Base-by-base conservation (phyloP, 164 flowering plant genomes). In the Sextonia rubra region DNA sequence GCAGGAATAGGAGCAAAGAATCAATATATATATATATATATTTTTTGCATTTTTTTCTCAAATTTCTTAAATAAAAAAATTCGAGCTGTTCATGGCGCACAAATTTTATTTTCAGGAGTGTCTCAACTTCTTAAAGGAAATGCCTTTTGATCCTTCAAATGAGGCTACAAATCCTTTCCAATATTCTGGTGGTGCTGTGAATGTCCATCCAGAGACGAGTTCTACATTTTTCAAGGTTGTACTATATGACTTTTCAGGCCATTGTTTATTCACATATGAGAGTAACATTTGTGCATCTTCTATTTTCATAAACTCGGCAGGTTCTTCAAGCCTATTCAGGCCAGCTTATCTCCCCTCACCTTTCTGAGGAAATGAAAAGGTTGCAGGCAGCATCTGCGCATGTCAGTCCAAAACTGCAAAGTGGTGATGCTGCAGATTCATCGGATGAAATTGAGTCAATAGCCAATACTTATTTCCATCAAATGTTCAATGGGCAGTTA, bases 401-500 rank as follows among this genome's bases (percentile, higher is more conserved):
- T 78, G 80, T 81, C 29, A 85, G 72, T 82, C 77, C 88, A 4
- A 82, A 83, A 75, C 80, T 84, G 63, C 90, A 86, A 71, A 86
- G 77, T 82, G 87, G 81, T 64, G 90, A 81, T 25, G 73, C 85
- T 58, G 32, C 83, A 64, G 94, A 90, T 71, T 83, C 92, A 48
- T 74, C 91, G 18, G 92, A 85, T 70, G 97, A 92, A 64, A 82
- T 96, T 72, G 98, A 96, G 81, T 77, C 85, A 8, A 97, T 92
- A 83, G 90, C 96, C 64, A 96, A 93, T 79, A 78, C 87, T 26
- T 92, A 89, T 72, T 92, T 96, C 81, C 93, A 91, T 68, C 87
- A 89, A 74, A 87, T 96, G 85, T 96, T 90, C 76, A 84, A 88
- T 69, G 94, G 91, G 75, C 88, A 85, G 73, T 78, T 93, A 79